Percentiles rank a stretch among this genome's conserved stretches.
phyloP scores from a whole-genome alignment of 306 rosid genomes.

The Sechiopsis laciniata region DNA sequence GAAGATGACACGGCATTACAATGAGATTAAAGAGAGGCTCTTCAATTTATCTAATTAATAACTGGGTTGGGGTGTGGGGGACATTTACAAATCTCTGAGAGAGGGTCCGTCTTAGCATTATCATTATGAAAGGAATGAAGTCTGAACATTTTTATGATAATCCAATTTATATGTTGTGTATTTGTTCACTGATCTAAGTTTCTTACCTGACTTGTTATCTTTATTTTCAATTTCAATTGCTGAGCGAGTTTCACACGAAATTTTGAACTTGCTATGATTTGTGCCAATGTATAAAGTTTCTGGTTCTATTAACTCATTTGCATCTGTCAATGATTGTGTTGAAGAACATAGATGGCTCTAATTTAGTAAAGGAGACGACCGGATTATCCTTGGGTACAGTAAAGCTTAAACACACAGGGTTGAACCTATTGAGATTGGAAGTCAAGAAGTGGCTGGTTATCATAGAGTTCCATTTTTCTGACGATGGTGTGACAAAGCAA shows the following conservation, averaged over 20 bases:
- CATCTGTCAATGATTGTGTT: background rate
- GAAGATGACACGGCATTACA: background rate
- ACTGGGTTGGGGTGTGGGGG: background rate
- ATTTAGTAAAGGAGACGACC: slow-evolving; percentile 48
- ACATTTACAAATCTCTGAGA: background rate
- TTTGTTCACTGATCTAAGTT: background rate
- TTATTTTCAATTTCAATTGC: slow-evolving; percentile 7
- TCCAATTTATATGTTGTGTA: background rate
- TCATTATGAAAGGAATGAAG: background rate
- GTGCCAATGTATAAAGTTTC: background rate
- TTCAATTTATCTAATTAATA: background rate
- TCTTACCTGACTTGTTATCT: background rate
- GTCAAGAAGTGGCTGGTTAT: slow-evolving; percentile 37
- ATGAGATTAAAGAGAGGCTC: background rate
- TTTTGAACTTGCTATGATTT: background rate
- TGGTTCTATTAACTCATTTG: slow-evolving; percentile 15
- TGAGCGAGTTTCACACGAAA: background rate
- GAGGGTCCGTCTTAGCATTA: slow-evolving; percentile 4
- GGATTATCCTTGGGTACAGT: slow-evolving; percentile 42
- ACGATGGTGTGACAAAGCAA: slow-evolving; percentile 62
- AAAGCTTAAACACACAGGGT: slow-evolving; percentile 32
- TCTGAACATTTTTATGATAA: background rate
- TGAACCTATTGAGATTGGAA: slow-evolving; percentile 28
- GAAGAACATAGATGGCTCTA: slow-evolving; percentile 33
- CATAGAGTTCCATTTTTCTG: slow-evolving; percentile 67